Conservation (phyloP, 805 yeast species). For the Teunomyces funiuensis region DNA sequence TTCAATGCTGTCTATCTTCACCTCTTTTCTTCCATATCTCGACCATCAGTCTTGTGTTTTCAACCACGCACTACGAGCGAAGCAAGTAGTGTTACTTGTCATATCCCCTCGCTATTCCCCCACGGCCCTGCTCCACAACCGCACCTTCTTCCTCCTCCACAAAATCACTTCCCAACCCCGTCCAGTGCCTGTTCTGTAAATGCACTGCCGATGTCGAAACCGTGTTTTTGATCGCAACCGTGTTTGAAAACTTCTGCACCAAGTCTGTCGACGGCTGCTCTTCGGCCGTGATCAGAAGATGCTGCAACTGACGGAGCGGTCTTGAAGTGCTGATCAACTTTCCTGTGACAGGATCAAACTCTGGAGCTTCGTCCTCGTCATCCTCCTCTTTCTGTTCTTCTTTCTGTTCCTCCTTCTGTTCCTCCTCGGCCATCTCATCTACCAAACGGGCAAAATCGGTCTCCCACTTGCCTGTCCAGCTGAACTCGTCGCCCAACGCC, state of each 20-base stretch:
- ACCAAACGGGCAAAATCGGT: slow-evolving; percentile 67
- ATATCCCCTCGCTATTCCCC: slow-evolving; percentile 91
- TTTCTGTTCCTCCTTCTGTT: slow-evolving; percentile 30
- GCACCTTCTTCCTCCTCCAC: slow-evolving; percentile 69
- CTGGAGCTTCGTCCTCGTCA: slow-evolving; percentile 63
- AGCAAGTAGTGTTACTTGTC: slow-evolving; percentile 28
- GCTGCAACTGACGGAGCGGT: slow-evolving; percentile 70
- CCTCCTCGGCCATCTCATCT: slow-evolving; percentile 35
- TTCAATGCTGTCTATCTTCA: not conserved
- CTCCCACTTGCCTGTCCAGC: slow-evolving; percentile 95
- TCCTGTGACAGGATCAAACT: slow-evolving; percentile 88
- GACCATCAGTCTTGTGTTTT: too few species aligned
- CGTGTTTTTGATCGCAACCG: slow-evolving; percentile 69
- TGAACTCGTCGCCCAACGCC: slow-evolving; percentile 71
- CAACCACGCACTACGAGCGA: too few species aligned
- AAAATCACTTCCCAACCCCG: slow-evolving; percentile 88
- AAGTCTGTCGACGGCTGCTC: slow-evolving; percentile 28
- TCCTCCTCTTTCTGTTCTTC: slow-evolving; percentile 22
- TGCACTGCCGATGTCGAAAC: slow-evolving; percentile 85
- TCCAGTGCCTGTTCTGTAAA: slow-evolving; percentile 77
- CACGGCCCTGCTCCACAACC: slow-evolving; percentile 72
- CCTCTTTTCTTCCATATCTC: not conserved
- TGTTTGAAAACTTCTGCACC: slow-evolving; percentile 55
- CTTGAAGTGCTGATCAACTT: slow-evolving; percentile 62
- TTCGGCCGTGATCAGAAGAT: slow-evolving; percentile 58